Base-by-base conservation (phyloP, 176 grass and related monocot genomes). In the Carex scoparia region DNA sequence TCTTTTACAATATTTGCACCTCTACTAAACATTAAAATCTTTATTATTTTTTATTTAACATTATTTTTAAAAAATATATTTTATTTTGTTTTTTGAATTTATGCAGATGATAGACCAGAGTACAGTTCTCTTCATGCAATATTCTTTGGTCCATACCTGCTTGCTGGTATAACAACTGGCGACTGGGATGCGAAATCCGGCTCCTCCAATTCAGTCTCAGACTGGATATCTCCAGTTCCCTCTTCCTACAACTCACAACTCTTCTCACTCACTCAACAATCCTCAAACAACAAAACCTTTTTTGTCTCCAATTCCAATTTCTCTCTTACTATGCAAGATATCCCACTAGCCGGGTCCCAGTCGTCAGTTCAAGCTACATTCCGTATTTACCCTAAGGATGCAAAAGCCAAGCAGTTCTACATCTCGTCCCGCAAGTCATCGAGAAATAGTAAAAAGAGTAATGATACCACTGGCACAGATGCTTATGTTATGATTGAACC, bases 81-180 rank as follows among this genome's bases (percentile, higher is more conserved):
- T 40, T 40, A 1, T 40, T 54, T 59, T 82, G 10, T 28, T 84
- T 66, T 88, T 31, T 31, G 30, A 73, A 72, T 37, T 4, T 84
- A 83, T 38, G 28, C 93, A 99, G 96, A 99, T 89, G 91, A 99
- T 60, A 87, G 96, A 53, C 67, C 90, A 14, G 88, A 88, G 60
- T 94, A 86, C 30, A 77, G 84, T 55, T 88, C 93, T 4, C 66
- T 95, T 4, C 88, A 95, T 79, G 93, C 93, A 70, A 82, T 99
- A 32, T 87, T 99, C 15, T 99, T 95, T 56, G 96, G 93, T 0
- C 96, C 93, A 2, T 94, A 91, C 87, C 88, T 99, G 86, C 96
- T 99, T 30, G 90, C 91, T 28, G 96, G 96, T 61, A 81, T 95
- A 65, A 87, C 96, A 53, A 89, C 84, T n/a, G 88, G 88, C 2